Conservation (phyloP, 352 stramenopile genomes). For the Globisporangium barbulae region DNA sequence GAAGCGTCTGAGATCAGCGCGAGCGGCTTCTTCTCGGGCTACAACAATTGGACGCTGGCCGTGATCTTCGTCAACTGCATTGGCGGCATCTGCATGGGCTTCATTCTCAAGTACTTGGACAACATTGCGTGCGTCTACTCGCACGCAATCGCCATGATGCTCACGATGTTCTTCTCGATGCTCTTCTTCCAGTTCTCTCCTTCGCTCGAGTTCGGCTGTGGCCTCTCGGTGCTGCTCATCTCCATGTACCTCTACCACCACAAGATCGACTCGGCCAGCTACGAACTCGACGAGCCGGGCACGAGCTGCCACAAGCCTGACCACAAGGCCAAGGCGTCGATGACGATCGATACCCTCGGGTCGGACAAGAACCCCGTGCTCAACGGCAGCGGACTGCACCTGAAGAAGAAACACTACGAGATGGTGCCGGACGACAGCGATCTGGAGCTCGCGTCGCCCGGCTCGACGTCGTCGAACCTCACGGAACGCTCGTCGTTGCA, state of each 20-base stretch:
- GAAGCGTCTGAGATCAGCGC: constrained; percentile 38
- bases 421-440: constrained; percentile 33
- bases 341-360: constrained; percentile 1
- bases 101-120: constrained; percentile 88
- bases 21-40: constrained; percentile 74
- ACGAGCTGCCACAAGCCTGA: constrained; percentile 3
- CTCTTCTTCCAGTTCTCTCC: constrained; percentile 82
- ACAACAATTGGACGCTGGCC: constrained; percentile 75
- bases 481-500: constrained; percentile 4
- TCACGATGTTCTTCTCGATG: constrained; percentile 87
- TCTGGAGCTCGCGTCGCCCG: constrained; percentile 32
- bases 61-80: constrained; percentile 77
- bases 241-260: constrained; percentile 90
- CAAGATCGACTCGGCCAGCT: constrained; percentile 31
- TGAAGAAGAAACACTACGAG: constrained; percentile 63
- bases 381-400: constrained; percentile 21
- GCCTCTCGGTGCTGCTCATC: constrained; percentile 72
- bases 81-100: constrained; percentile 69
- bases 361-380: constrained; percentile 1
- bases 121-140: constrained; percentile 88
- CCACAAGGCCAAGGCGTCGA: not conserved
- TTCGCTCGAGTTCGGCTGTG: constrained; percentile 82
- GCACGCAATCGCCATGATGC: constrained; percentile 86
- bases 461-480: not conserved
- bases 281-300: constrained; percentile 15